These are phyloP conservation scores for Aspergillus coremiiformis DNA, from an alignment of 495 filamentous ascomycete species.

Conservation along the genomic window DNA sequence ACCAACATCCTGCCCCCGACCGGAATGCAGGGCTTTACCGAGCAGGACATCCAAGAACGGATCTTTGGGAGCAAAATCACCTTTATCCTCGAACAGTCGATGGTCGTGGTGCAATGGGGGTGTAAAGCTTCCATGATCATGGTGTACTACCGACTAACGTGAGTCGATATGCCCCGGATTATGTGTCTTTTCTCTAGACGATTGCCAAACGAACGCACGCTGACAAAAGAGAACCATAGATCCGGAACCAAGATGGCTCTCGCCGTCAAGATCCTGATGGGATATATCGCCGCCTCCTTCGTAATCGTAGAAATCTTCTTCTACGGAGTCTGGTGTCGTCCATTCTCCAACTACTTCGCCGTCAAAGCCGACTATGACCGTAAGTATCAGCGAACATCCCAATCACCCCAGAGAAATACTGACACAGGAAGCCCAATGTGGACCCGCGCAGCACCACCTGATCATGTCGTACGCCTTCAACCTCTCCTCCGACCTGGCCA, in stretches of 20 bases:
- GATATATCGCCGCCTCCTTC: neutral
- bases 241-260: neutral
- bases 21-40: neutral
- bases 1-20: neutral
- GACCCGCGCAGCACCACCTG: neutral
- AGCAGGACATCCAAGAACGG: neutral
- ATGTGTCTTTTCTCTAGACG: neutral
- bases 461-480: neutral
- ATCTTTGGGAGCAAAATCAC: neutral
- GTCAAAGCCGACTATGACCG: neutral
- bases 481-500: neutral
- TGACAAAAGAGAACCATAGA: neutral
- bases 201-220: neutral
- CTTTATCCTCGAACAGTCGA: neutral
- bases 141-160: neutral
- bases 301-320: neutral
- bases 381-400: neutral
- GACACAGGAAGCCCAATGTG: neutral
- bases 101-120: neutral
- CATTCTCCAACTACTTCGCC: neutral
- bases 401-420: neutral
- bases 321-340: neutral
- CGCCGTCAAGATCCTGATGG: neutral
- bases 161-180: no score
- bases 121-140: neutral